Base-by-base conservation (phyloP, 2,329 filamentous ascomycete genomes). In the Ophiosphaerella korrae region DNA sequence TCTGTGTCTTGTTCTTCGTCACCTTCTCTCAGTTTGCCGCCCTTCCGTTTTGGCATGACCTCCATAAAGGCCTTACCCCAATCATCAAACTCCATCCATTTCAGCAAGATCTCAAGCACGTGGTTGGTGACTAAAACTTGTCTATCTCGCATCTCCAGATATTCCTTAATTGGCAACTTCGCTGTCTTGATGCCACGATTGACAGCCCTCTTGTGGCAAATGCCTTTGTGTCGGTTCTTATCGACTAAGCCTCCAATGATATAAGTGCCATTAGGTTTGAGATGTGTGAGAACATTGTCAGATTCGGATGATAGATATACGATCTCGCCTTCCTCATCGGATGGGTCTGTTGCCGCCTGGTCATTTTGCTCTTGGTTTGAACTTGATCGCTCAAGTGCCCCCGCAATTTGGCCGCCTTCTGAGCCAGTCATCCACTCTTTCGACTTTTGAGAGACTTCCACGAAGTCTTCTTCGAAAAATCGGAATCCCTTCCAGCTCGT, bases 211-310 rank as follows among this genome's bases (percentile, higher is more conserved):
- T 87, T 88, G 80, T 96, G 92, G 75, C 94, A 99, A 33, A 99
- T 81, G 1, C 90, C 92, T 78, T 99, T 99, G 75, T 99, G 88
- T 38, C 94, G 84, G 74, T 99, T 99, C 76, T 92, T 92, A 77
- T 99, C 94, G 23, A 99, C 94, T 32, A 99, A 80, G 0, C 93
- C 94, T 32, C 94, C 94, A 48, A 99, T 88, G 56, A 99, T 88
- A 73, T 99, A 99, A 51, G 86, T 93, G 53, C 88, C 92, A 75
- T 94, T 88, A 0, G 92, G 90, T 71, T 92, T 91, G 37, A 99
- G 82, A 37, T 89, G 84, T 5, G 88, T 87, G 26, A 99, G 81
- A 0, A 89, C 93, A 60, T 96, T 82, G 0, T 89, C 86, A n/a
- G 91, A 95, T 73, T 99, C 94, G 13, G 92, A 92, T 7, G 90